Conservation (phyloP, 768 basidiomycete species). For the Termitomyces titanicus region DNA sequence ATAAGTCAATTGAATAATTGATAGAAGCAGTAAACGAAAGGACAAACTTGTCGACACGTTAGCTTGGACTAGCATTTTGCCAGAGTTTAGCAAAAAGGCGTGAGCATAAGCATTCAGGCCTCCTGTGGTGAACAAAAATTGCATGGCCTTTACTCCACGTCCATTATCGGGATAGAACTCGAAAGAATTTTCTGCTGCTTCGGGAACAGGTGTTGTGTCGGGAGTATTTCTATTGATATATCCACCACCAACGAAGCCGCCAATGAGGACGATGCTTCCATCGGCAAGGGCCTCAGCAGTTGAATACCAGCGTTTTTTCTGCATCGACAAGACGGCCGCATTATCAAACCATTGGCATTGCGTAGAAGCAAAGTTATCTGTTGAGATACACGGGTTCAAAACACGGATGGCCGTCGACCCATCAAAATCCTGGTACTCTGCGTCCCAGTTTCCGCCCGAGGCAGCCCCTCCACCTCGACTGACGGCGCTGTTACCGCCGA, state of each 20-base stretch:
- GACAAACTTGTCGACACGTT: slow-evolving; percentile 71
- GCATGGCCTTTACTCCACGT: slow-evolving; percentile 44
- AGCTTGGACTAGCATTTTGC: slow-evolving; percentile 79
- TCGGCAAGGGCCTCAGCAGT: slow-evolving; percentile 71
- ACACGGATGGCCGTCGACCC: slow-evolving; percentile 78
- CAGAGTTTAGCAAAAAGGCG: slow-evolving; percentile 70
- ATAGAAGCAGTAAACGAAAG: neutral
- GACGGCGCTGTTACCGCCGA: slow-evolving; percentile 78
- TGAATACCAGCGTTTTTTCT: slow-evolving; percentile 75
- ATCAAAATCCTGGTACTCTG: slow-evolving; percentile 75
- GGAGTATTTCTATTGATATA: slow-evolving; percentile 78
- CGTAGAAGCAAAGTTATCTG: slow-evolving; percentile 42
- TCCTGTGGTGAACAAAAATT: slow-evolving; percentile 68
- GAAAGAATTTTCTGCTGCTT: slow-evolving; percentile 75
- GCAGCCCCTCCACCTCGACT: slow-evolving; percentile 60
- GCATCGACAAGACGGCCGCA: slow-evolving; percentile 56
- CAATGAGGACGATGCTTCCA: slow-evolving; percentile 77
- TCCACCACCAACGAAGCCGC: slow-evolving; percentile 75
- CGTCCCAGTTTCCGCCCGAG: slow-evolving; percentile 53
- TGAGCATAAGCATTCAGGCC: slow-evolving; percentile 79
- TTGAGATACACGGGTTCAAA: slow-evolving; percentile 66
- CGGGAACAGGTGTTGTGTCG: slow-evolving; percentile 55
- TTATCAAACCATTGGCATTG: slow-evolving; percentile 76
- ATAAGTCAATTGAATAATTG: slow-evolving; percentile 10
- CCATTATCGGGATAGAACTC: slow-evolving; percentile 77